These are phyloP conservation scores for Apostasia shenzhenica DNA, from an alignment of 106 monocot genomes.

Conservation along the genomic window DNA sequence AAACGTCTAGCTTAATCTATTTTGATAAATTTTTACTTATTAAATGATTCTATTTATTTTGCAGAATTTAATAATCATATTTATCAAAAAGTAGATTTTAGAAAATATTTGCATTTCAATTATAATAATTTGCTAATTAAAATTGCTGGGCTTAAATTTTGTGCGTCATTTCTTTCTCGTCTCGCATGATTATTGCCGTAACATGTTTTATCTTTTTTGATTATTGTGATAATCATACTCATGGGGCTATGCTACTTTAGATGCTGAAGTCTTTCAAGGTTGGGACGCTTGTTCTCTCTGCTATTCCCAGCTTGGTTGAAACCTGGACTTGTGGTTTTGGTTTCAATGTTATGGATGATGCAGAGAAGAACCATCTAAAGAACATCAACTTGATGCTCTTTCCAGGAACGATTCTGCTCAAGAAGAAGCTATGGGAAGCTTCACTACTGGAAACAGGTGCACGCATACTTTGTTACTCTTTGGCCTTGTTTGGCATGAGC, in stretches of 20 bases:
- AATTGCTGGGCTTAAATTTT: too few species aligned
- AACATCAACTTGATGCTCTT: slow-evolving; percentile 72
- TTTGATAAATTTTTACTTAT: too few species aligned
- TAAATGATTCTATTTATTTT: too few species aligned
- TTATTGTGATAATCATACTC: slow-evolving; percentile 8
- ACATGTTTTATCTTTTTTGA: not conserved
- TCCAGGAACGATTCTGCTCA: slow-evolving; percentile 70
- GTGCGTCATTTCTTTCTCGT: too few species aligned
- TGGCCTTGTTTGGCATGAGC: too few species aligned
- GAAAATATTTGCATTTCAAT: too few species aligned
- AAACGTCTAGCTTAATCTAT: too few species aligned
- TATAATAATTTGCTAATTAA: too few species aligned
- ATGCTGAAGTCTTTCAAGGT: slow-evolving; percentile 76
- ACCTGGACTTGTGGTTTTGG: slow-evolving; percentile 86
- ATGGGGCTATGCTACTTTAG: slow-evolving; percentile 13
- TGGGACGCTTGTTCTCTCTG: slow-evolving; percentile 73
- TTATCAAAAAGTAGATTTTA: too few species aligned
- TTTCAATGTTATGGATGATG: slow-evolving; percentile 50
- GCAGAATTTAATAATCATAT: too few species aligned
- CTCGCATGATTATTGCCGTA: too few species aligned
- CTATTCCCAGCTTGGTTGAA: slow-evolving; percentile 76
- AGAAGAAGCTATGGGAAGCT: slow-evolving; percentile 48
- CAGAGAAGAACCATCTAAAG: slow-evolving; percentile 41
- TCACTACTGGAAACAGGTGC: slow-evolving; percentile 37
- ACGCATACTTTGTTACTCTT: not conserved